Base-by-base conservation (phyloP, 148 eudicot species). In the Camellia sinensis region DNA sequence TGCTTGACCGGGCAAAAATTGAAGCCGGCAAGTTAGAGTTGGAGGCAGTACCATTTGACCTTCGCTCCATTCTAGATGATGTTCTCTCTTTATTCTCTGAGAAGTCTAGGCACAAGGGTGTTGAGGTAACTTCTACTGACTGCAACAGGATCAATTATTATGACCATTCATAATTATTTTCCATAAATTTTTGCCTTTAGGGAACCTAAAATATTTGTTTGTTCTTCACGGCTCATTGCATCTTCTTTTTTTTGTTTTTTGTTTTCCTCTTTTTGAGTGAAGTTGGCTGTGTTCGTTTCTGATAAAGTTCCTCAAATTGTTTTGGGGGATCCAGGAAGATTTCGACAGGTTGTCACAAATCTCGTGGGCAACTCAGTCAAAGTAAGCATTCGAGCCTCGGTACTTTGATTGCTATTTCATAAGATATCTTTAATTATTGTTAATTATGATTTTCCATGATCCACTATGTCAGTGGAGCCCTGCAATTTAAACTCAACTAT, bases 11-110 rank as follows among this genome's bases (percentile, higher is more conserved):
- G 71, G 92, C 94, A 43, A 91, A 91, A 80, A 91, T 91, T 56
- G 94, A 91, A 87, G 94, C 92, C 81, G 91, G 92, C 78, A 91
- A 89, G 86, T 82, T 91, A 67, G 94, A 89, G 74, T 86, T 91
- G 53, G 88, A 91, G 77, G 86, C 87, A 50, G 92, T 91, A 65
- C 92, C 91, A 15, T 91, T 91, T 87, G 86, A 88, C 75, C 80
- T 91, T 78, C 92, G 94, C 53, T 82, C 90, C 45, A 85, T 91
- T 79, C 81, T 91, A 41, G 94, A 91, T 77, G 94, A 91, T 50
- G 94, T 91, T 54, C 86, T 91, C 65, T 91, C 94, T 57, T 82
- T 91, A 77, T 91, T 91, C 79, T 91, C 94, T 70, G 94, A 91
- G 78, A 89, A 91, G 79, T 91, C 91, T 45, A 84, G 94, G 77